Percentiles rank a stretch among this genome's conserved stretches.
These are phyloP conservation scores for Nicotiana benthamiana DNA, from an alignment of 257 asterid species.

Conservation along the genomic window DNA sequence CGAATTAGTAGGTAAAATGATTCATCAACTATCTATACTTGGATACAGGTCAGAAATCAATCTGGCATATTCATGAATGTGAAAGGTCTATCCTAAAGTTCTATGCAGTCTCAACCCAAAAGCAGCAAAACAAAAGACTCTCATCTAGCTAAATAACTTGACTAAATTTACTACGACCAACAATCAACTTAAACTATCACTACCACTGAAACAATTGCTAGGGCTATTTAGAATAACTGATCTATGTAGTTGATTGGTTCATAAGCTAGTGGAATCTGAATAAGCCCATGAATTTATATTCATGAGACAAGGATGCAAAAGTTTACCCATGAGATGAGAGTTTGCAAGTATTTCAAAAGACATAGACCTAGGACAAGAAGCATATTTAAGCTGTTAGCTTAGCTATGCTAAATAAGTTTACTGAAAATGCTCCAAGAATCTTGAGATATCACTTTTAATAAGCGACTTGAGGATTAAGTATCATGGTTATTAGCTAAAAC, in stretches of 20 bases:
- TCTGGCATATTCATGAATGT: neutral
- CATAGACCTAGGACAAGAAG: neutral
- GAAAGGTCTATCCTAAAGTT: neutral
- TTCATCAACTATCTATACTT: neutral
- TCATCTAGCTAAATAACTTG: neutral
- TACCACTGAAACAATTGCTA: neutral
- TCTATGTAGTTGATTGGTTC: neutral
- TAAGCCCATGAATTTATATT: neutral
- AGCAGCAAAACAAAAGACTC: neutral
- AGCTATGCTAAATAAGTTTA: neutral
- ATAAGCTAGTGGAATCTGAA: neutral
- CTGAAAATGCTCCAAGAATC: neutral
- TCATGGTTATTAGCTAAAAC: neutral
- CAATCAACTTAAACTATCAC: neutral
- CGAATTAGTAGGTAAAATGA: neutral
- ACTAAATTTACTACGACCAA: neutral
- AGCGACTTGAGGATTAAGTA: neutral
- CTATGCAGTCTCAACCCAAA: neutral
- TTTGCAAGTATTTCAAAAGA: neutral
- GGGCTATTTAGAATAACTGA: neutral
- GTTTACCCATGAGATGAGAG: neutral
- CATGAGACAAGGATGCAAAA: neutral
- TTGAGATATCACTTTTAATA: neutral
- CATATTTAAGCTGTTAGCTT: neutral
- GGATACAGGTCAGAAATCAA: neutral